A percentile compares a stretch with the other conserved stretches of the same genome.
Conservation (phyloP, 1,284 basidiomycete species). For the Amylostereum areolatum region DNA sequence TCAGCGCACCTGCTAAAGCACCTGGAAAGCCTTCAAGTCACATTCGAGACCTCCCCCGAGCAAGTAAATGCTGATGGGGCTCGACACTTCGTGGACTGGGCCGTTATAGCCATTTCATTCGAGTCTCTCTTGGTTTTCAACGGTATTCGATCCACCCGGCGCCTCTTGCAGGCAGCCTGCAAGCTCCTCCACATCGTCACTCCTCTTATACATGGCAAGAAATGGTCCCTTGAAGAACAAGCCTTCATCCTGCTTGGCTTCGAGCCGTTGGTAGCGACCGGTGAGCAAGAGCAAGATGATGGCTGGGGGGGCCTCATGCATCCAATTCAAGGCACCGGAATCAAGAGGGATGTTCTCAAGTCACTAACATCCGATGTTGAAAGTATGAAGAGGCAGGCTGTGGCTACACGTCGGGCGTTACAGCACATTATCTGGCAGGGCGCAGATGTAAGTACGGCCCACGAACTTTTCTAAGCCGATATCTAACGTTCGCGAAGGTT, state of each 20-base stretch:
- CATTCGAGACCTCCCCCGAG: constrained; percentile 41
- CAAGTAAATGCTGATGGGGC: constrained; percentile 54
- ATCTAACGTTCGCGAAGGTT: constrained; percentile 33
- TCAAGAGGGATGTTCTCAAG: constrained; percentile 47
- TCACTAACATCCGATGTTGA: constrained; percentile 23
- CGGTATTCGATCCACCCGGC: constrained; percentile 50
- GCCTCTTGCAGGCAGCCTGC: constrained; percentile 57
- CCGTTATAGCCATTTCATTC: constrained; percentile 59
- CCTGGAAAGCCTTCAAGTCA: constrained; percentile 43
- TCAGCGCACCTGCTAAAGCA: constrained; percentile 58
- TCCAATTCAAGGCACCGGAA: constrained; percentile 62
- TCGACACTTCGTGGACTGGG: constrained; percentile 63
- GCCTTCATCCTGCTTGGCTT: constrained; percentile 58
- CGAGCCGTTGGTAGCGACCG: constrained; percentile 47
- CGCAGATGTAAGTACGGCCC: constrained; percentile 43
- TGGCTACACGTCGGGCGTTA: constrained; percentile 24
- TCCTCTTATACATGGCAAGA: constrained; percentile 33
- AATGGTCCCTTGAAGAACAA: constrained; percentile 59
- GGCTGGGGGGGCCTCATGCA: constrained; percentile 53
- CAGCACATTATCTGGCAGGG: constrained; percentile 55
- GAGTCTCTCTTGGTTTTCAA: constrained; percentile 63
- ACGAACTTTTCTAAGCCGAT: neutral
- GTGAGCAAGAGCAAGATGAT: constrained; percentile 21
- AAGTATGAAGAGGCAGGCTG: constrained; percentile 7
- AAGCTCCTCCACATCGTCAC: constrained; percentile 43